Evolutionary conservation across 2,329 filamentous ascomycete species (phyloP), one percentile per base, ranked within the genome.

Genomic region (Colletotrichum navitas): DNA sequence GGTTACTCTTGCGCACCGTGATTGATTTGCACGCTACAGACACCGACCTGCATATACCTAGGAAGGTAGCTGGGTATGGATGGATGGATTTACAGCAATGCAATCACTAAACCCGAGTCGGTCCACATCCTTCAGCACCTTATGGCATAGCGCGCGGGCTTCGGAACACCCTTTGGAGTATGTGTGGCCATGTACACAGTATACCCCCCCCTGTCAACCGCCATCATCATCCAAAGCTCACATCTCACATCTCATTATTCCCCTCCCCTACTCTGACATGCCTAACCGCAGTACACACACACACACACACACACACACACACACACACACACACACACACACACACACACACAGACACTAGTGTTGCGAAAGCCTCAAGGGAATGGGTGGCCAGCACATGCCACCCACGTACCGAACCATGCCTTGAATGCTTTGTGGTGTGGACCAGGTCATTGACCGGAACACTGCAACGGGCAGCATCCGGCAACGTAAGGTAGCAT

Each of bases 121-220:
- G 52, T 59, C 45, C 54, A 54, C 43, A 68, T 71, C 65, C 69
- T 71, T 71, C 69, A 68, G 65, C 69, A 60, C 54, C 69, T 71
- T 56, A 52, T 63, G 65, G 65, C 65, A 67, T 39, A 43, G 47
- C 47, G 18, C 41, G 41, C 41, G 16, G 47, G 21, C 52, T 66
- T 34, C 32, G 51, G 45, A 39, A 49, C 41, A 63, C 49, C 49
- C 51, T 47, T 52, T 5, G 21, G 34, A 36, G 34, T 36, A 36
- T 36, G 2, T 36, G 8, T 36, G 34, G 10, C 10, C 11, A 8
- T 36, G 5, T 36, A 36, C 11, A 7, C 10, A 34, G 34, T 10
- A 34, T 7, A 2, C 7, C 8, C 43, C 39, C 45, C 60, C 60
- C n/a, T 63, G 60, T 41, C 60, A 52, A 24, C 60, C 16, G 10